These are phyloP conservation scores for Strobilomyces dryophilus DNA, from an alignment of 768 basidiomycete genomes.

Conservation along the genomic window DNA sequence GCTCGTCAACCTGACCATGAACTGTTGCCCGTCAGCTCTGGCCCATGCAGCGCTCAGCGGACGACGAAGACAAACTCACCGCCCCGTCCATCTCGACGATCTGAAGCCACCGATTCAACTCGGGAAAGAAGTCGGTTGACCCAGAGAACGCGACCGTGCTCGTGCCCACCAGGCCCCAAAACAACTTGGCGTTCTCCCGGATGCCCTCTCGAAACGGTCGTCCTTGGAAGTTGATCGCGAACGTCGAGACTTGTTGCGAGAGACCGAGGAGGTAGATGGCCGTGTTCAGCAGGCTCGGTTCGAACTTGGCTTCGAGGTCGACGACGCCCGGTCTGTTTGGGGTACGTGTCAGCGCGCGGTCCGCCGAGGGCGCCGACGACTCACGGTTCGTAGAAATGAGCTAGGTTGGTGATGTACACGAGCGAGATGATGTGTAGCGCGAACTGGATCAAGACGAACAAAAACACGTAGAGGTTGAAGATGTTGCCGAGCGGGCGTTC, in stretches of 20 bases:
- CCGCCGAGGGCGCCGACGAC: constrained; percentile 29
- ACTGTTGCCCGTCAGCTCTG: constrained; percentile 44
- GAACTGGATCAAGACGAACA: constrained; percentile 91
- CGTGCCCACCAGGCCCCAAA: constrained; percentile 88
- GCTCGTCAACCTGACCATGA: constrained; percentile 72
- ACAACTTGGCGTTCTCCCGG: constrained; percentile 90
- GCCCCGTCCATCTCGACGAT: constrained; percentile 60
- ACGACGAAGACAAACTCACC: constrained; percentile 45
- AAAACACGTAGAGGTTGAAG: constrained; percentile 92
- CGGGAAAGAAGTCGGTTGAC: constrained; percentile 91
- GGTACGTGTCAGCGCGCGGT: too few species aligned
- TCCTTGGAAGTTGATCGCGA: constrained; percentile 98
- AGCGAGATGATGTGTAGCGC: constrained; percentile 87
- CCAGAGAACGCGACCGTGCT: constrained; percentile 90
- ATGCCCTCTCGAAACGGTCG: constrained; percentile 99
- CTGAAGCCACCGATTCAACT: constrained; percentile 54
- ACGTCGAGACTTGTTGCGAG: constrained; percentile 97
- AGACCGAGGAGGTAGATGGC: constrained; percentile 94
- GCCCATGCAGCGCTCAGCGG: too few species aligned
- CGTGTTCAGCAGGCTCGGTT: constrained; percentile 91
- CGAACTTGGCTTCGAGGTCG: constrained; percentile 95
- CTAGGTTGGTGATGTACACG: constrained; percentile 89
- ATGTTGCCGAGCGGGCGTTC: constrained; percentile 95
- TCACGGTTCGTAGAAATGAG: constrained; percentile 73
- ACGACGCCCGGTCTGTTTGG: constrained; percentile 60